These are phyloP conservation scores for Liriodendron chinense DNA, from an alignment of 164 flowering plant genomes.

Conservation along the genomic window DNA sequence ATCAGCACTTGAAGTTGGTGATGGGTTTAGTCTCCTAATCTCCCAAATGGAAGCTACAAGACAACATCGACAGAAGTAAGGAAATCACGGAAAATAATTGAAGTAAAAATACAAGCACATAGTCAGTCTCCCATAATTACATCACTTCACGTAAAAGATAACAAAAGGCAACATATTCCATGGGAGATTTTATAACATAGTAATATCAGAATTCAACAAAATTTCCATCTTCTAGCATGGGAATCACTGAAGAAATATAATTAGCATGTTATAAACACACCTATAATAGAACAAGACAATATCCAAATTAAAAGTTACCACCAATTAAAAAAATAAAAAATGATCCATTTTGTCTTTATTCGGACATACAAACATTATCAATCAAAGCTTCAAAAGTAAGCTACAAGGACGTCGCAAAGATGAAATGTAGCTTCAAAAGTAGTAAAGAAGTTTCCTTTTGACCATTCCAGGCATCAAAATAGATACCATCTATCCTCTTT, in stretches of 20 bases:
- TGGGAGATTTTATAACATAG: not conserved
- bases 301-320: no score
- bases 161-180: not conserved
- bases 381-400: no score
- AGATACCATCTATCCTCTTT: no score
- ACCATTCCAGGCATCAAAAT: no score
- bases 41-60: constrained; percentile 93
- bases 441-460: no score
- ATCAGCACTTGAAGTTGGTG: constrained; percentile 37
- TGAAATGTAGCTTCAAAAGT: no score
- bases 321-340: no score
- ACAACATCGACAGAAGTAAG: not conserved
- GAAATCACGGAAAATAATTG: not conserved
- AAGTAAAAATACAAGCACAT: not conserved
- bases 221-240: not conserved
- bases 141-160: not conserved
- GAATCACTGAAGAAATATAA: not conserved
- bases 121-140: not conserved
- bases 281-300: not conserved
- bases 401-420: no score
- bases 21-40: constrained; percentile 52
- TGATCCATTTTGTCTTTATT: no score
- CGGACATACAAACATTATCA: no score
- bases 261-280: not conserved
- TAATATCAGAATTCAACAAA: not conserved